Evolutionary conservation across 768 basidiomycete genomes (phyloP).

Genomic region (Auriscalpium orientale): DNA sequence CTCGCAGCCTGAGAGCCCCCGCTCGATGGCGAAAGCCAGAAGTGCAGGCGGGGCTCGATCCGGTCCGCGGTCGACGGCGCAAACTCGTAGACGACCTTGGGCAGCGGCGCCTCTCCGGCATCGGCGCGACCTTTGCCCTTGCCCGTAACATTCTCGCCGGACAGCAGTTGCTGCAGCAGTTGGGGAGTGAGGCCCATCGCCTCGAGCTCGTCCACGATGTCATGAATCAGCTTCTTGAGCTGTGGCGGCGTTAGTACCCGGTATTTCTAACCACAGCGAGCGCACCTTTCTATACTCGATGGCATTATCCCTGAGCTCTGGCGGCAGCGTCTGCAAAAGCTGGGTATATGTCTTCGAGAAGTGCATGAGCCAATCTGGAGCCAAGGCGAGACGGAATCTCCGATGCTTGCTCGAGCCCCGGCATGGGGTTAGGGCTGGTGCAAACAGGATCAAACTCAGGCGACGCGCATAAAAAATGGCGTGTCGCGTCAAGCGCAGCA

Average conservation of each 20-base stretch:
- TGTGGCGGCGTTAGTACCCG: conserved; percentile 22
- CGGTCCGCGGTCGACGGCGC: conserved; percentile 32
- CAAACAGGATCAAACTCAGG: no score
- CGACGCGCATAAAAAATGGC: background rate
- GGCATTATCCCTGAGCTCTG: conserved; percentile 67
- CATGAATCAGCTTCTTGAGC: conserved; percentile 88
- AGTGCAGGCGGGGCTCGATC: conserved; percentile 50
- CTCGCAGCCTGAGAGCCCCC: background rate
- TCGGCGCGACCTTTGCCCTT: conserved; percentile 13
- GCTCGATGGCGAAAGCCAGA: conserved; percentile 32
- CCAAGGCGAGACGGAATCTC: no score
- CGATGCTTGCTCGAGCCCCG: no score
- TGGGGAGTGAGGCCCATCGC: conserved; percentile 39
- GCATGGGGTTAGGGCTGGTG: no score
- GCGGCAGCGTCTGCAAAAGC: conserved; percentile 58
- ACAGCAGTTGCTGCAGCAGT: conserved; percentile 20
- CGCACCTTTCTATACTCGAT: conserved; percentile 78
- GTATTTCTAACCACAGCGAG: background rate
- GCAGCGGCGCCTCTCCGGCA: conserved; percentile 4
- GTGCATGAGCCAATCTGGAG: conserved; percentile 43
- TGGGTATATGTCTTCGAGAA: conserved; percentile 66
- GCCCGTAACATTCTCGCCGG: conserved; percentile 17
- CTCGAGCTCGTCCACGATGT: conserved; percentile 70
- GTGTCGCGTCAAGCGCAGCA: background rate
- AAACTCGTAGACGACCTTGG: conserved; percentile 51